These are phyloP conservation scores for Phytopythium oedochilum DNA, from an alignment of 352 stramenopile species.

Conservation along the genomic window DNA sequence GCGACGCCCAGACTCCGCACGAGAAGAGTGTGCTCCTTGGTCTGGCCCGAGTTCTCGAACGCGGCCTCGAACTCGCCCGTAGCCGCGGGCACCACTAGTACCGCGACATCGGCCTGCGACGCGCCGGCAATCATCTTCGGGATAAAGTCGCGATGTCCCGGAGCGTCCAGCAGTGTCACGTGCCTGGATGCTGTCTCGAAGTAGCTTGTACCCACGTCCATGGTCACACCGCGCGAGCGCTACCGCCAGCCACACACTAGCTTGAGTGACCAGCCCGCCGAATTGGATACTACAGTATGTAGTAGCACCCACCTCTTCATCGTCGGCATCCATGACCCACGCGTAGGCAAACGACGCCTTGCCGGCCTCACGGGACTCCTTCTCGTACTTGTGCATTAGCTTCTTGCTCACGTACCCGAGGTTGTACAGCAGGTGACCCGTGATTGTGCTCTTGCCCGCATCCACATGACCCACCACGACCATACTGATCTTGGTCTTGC, in stretches of 20 bases:
- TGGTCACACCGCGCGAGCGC: constrained; percentile 95
- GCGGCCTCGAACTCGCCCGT: constrained; percentile 95
- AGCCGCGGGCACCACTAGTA: constrained; percentile 94
- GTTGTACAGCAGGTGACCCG: constrained; percentile 93
- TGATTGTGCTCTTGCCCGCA: constrained; percentile 97
- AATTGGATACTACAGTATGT: too few relatives aligned
- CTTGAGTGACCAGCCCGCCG: too few relatives aligned
- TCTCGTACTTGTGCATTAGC: constrained; percentile 91
- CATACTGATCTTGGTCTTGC: constrained; percentile 89
- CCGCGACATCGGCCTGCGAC: constrained; percentile 86
- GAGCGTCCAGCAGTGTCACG: constrained; percentile 95
- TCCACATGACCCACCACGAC: constrained; percentile 98
- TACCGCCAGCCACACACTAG: constrained; percentile 42
- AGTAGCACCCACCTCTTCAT: constrained; percentile 44
- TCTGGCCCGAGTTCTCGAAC: constrained; percentile 94
- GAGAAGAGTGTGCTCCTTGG: constrained; percentile 96
- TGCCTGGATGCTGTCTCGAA: constrained; percentile 89
- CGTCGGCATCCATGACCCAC: constrained; percentile 92
- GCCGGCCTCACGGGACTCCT: constrained; percentile 85
- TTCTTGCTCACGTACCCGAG: constrained; percentile 85
- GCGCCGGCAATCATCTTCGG: constrained; percentile 97
- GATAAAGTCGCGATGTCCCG: constrained; percentile 97
- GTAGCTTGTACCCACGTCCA: constrained; percentile 95
- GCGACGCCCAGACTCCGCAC: constrained; percentile 92
- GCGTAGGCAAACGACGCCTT: constrained; percentile 96